Evolutionary conservation across 306 rosid species (phyloP).

Genomic region (Inga leiocalycina): DNA sequence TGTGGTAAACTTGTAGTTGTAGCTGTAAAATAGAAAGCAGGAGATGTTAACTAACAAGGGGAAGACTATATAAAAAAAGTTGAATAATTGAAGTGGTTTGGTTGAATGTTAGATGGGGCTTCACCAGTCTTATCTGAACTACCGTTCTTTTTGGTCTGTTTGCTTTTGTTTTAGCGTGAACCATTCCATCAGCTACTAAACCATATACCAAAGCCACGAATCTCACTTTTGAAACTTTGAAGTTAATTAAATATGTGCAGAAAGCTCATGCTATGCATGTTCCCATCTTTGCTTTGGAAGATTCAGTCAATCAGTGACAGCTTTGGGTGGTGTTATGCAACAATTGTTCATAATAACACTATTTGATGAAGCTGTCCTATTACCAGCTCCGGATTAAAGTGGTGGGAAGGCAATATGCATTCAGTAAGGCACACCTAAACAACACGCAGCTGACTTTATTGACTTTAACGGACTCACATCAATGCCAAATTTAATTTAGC

Average conservation of each 20-base stretch:
- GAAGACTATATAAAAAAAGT: not conserved
- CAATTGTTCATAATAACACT: not conserved
- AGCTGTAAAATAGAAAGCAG: not conserved
- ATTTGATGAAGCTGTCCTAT: not conserved
- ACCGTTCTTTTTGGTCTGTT: not conserved
- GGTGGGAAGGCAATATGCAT: not conserved
- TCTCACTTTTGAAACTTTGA: not conserved
- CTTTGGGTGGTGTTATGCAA: not conserved
- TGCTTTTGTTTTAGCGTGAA: not conserved
- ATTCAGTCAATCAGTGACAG: not conserved
- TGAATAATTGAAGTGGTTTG: not conserved
- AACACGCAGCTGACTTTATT: not conserved
- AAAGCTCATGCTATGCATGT: not conserved
- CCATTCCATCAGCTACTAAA: not conserved
- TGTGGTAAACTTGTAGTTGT: not conserved
- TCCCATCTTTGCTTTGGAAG: not conserved
- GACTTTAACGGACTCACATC: not conserved
- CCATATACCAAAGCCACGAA: not conserved
- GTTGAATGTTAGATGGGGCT: slow-evolving; percentile 8
- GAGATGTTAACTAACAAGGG: not conserved
- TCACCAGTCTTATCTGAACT: not conserved
- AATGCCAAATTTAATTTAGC: not conserved
- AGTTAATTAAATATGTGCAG: not conserved
- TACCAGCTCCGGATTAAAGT: not conserved
- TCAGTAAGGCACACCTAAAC: not conserved